Conservation (phyloP, 164 flowering plant genomes). For the Tetracentron sinense region DNA sequence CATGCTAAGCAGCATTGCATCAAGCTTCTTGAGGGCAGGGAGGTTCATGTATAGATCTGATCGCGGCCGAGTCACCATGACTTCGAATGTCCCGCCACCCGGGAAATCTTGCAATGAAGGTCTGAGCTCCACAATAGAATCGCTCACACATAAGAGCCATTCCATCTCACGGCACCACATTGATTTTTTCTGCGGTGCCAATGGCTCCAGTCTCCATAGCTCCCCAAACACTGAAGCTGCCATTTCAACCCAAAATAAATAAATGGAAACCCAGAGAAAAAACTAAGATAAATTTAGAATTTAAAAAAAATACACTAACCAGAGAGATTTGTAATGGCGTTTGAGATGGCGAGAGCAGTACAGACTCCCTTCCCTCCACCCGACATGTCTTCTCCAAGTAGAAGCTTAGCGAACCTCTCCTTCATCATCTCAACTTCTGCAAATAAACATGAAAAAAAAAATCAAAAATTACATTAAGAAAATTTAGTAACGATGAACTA, state of each 20-base stretch:
- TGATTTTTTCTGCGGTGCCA: constrained; percentile 52
- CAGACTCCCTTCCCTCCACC: constrained; percentile 85
- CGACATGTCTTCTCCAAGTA: constrained; percentile 89
- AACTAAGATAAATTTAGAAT: neutral
- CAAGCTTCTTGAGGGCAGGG: constrained; percentile 78
- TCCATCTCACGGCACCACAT: constrained; percentile 86
- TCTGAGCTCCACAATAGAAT: constrained; percentile 68
- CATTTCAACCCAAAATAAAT: constrained; percentile 1
- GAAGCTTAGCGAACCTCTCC: constrained; percentile 76
- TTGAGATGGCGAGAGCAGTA: constrained; percentile 78
- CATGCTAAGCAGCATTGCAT: constrained; percentile 59
- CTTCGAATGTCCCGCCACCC: constrained; percentile 68
- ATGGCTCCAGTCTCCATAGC: constrained; percentile 76
- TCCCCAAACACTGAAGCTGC: constrained; percentile 80
- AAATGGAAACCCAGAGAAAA: neutral
- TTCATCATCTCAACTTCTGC: constrained; percentile 74
- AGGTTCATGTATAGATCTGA: constrained; percentile 61
- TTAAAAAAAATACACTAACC: constrained; percentile 30
- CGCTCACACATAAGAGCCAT: constrained; percentile 71
- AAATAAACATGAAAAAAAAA: constrained; percentile 4
- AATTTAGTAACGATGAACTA: neutral
- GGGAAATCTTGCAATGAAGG: constrained; percentile 70
- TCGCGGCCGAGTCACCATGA: constrained; percentile 71
- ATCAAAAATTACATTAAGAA: neutral
- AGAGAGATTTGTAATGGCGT: constrained; percentile 79